Base-by-base conservation (phyloP, 352 stramenopile genomes). In the Globisporangium abappressorium region DNA sequence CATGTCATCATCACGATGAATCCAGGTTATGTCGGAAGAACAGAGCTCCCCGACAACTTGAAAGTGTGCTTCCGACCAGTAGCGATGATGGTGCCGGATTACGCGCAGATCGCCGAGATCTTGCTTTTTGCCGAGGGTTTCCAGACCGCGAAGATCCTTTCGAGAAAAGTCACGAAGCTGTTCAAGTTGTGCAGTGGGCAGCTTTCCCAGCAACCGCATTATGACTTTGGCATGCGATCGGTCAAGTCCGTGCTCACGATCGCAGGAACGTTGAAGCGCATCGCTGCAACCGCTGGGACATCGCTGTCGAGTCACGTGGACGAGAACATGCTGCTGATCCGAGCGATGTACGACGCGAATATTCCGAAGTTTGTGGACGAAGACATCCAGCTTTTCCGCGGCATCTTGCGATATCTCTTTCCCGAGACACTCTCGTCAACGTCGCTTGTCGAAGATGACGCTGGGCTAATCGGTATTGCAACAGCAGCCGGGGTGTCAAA, bases 281-380 rank as follows among this genome's bases (percentile, higher is more conserved):
- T 63, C 2, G 49, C 53, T 36, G 33, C 57, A 5, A 26, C 28
- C 12, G 8, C n/a, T 36, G 4, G 9, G 0, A 18, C 55, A 0
- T 28, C 38, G 11, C 26, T 59, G 47, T 68, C 68, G 34, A 64
- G 22, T 3, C 70, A 66, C 0, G 53, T 72, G 7, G 80, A 91
- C 20, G 84, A 91, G 36, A 87, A 84, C 58, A 53, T 82, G 18
- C 79, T 99, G 24, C 77, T 99, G 4, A 98, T 99, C 65, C 87
- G 94, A 58, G 98, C 97, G 15, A 92, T 99, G 72, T 81, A 94
- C 26, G 90, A 97, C 41, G 91, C 85, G 3, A 98, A 98, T 66
- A 78, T 95, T 12, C 88, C 91, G 18, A 98, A 98, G 67, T 90
- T 98, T 38, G 68, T 97, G 3, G 87, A 93, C 38, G 82, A 97